phyloP scores from a whole-genome alignment of 805 yeast species.

The Scheffersomyces ergatensis region DNA sequence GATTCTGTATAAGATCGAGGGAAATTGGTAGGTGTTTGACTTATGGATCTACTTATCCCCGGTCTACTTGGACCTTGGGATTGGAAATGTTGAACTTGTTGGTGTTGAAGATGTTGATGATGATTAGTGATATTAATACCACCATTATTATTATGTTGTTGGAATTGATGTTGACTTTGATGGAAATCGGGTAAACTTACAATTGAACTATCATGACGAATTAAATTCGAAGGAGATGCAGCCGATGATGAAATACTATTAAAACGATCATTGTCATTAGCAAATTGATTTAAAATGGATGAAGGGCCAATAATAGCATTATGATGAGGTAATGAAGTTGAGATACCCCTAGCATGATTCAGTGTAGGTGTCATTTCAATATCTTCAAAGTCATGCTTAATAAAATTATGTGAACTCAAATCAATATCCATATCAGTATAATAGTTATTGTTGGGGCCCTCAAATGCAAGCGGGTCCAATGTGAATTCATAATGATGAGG shows the following conservation, averaged over 20 bases:
- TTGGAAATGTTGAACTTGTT: background rate
- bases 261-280: constrained; percentile 1
- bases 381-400: constrained; percentile 5
- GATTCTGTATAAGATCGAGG: background rate
- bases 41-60: constrained; percentile 7
- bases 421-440: constrained; percentile 5
- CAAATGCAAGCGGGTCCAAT: constrained; percentile 48
- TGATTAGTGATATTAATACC: background rate
- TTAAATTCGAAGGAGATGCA: constrained; percentile 17
- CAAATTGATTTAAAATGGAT: constrained; percentile 4
- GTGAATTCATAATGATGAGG: constrained; percentile 21
- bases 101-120: background rate
- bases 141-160: background rate
- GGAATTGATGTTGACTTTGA: background rate
- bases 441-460: constrained; percentile 34
- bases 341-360: constrained; percentile 1
- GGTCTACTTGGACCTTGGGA: background rate
- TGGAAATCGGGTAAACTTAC: constrained; percentile 30
- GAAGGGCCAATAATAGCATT: constrained; percentile 1
- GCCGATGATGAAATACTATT: constrained; percentile 5
- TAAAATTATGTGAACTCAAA: constrained; percentile 3
- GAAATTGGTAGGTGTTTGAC: constrained; percentile 16
- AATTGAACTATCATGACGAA: constrained; percentile 25
- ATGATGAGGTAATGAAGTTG: background rate
- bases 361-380: constrained; percentile 2